Evolutionary conservation across 2,329 filamentous ascomycete genomes (phyloP).

Genomic region (Cadophora gregata): DNA sequence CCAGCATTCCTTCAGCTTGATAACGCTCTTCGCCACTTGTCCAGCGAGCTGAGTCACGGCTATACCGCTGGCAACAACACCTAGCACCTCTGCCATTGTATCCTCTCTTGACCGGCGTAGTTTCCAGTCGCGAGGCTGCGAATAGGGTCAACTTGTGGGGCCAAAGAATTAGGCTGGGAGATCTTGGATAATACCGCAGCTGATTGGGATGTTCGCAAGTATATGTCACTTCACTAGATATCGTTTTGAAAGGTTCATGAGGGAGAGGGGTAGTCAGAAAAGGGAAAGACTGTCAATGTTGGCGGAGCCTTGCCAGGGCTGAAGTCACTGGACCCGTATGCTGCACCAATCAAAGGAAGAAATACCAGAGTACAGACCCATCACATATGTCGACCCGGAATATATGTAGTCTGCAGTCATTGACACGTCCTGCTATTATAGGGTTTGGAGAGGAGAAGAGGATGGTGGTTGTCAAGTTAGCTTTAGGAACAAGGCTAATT

Average conservation of each 20-base stretch:
- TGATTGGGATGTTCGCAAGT: neutral
- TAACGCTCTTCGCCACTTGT: slow-evolving; percentile 20
- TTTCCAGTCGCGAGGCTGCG: neutral
- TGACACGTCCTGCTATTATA: no score
- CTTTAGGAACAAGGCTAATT: no score
- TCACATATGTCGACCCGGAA: neutral
- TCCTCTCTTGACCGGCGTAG: neutral
- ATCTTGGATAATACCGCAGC: neutral
- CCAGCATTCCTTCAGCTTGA: slow-evolving; percentile 32
- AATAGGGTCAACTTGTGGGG: neutral
- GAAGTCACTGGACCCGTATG: neutral
- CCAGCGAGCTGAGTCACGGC: slow-evolving; percentile 24
- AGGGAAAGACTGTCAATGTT: neutral
- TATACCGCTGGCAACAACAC: slow-evolving; percentile 25
- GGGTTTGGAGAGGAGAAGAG: no score
- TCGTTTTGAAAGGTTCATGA: neutral
- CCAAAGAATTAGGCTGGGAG: neutral
- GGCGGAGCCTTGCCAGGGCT: slow-evolving; percentile 4
- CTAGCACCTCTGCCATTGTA: slow-evolving; percentile 24
- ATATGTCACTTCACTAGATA: neutral
- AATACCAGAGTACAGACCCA: neutral
- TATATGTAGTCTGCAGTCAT: no score
- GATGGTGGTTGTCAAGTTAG: no score
- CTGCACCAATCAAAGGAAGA: neutral
- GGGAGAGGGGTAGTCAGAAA: neutral